Evolutionary conservation across 2,329 filamentous ascomycete genomes (phyloP), one percentile per base, ranked within the genome.

Genomic region (Clathrospora elynae): DNA sequence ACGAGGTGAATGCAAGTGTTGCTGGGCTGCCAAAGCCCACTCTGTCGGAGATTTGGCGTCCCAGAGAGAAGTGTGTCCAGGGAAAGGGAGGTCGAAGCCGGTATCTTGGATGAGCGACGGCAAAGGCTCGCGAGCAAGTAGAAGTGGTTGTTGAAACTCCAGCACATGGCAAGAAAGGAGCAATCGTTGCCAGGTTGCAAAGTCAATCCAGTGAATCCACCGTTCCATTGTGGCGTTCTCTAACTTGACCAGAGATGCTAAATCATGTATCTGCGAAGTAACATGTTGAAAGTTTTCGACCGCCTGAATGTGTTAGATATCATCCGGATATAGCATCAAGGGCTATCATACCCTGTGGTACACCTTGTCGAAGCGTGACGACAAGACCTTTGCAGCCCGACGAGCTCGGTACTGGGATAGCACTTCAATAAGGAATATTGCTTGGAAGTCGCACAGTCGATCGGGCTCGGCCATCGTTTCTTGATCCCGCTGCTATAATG

Each of bases 101-200:
- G 50, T 38, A n/a, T 49, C 31, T 12, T 54, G 42, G 4, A 61
- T 51, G 5, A 61, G 24, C 2, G 55, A 60, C 7, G 35, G 42
- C 12, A 50, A 42, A 11, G 55, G 36, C 25, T 52, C 45, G 14
- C 64, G 63, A 18, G 60, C 62, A 5, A 71, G 53, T 0, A 68
- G 45, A 6, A 57, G 53, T 9, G 58, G 48, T 45, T 73, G 71
- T 29, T 75, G 70, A 6, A 61, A 64, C 35, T 75, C 72, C 7
- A 77, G 57, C 16, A 74, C 57, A 39, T 70, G 73, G 56, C 71
- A 76, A 8, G 70, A 66, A 9, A 70, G 41, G 3, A 76, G 61
- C 3, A 76, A 55, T 6, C 68, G 69, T 44, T 68, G 67, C 45
- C 56, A 66, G 13, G 51, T 55, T 6, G 61, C 57, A 2, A 65